These are phyloP conservation scores for Pythium phragmitis DNA, from an alignment of 352 stramenopile genomes.

Conservation along the genomic window DNA sequence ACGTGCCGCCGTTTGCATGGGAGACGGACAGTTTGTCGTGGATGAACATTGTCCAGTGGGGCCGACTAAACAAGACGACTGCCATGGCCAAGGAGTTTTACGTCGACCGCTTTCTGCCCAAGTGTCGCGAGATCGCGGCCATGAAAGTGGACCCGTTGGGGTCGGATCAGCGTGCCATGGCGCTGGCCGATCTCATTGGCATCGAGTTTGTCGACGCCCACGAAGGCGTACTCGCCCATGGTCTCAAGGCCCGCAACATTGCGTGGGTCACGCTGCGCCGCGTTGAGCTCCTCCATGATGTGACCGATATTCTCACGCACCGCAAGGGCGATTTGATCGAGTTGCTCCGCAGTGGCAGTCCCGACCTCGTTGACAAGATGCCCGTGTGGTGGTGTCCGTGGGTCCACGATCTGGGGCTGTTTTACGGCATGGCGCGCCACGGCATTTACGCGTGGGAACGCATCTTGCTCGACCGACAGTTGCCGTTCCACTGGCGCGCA, in stretches of 20 bases:
- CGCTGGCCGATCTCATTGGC: slow-evolving; percentile 72
- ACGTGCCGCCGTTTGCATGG: slow-evolving; percentile 60
- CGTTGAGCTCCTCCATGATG: slow-evolving; percentile 67
- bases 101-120: slow-evolving; percentile 69
- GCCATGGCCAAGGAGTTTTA: slow-evolving; percentile 60
- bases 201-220: slow-evolving; percentile 88
- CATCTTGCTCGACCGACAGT: slow-evolving; percentile 66
- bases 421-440: slow-evolving; percentile 80
- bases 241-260: slow-evolving; percentile 82
- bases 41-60: slow-evolving; percentile 82
- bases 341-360: slow-evolving; percentile 58
- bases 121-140: slow-evolving; percentile 70
- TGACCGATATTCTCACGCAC: slow-evolving; percentile 58
- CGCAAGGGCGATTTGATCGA: slow-evolving; percentile 38
- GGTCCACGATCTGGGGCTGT: slow-evolving; percentile 78
- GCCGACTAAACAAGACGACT: slow-evolving; percentile 80
- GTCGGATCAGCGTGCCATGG: slow-evolving; percentile 71
- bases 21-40: slow-evolving; percentile 80
- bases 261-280: slow-evolving; percentile 82
- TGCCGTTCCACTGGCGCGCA: slow-evolving; percentile 73
- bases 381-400: slow-evolving; percentile 89
- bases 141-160: slow-evolving; percentile 81
- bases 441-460: slow-evolving; percentile 70
- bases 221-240: slow-evolving; percentile 79
- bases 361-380: slow-evolving; percentile 68